Evolutionary conservation across 306 rosid species (phyloP).

Genomic region (Calophaca sinica): DNA sequence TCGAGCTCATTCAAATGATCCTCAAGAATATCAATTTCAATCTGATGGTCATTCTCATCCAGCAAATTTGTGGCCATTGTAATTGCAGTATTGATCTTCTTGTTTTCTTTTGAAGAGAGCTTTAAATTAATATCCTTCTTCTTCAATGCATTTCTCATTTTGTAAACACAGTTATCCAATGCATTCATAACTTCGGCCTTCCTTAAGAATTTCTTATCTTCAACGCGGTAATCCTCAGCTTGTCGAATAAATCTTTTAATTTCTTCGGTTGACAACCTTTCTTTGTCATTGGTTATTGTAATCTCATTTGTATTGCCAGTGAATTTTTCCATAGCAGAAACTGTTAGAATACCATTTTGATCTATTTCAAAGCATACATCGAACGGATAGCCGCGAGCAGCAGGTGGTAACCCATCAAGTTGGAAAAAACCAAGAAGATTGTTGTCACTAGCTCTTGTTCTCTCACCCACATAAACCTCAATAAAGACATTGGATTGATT

Average conservation of each 20-base stretch:
- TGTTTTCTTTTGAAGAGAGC: neutral
- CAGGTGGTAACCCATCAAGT: constrained; percentile 47
- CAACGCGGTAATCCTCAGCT: constrained; percentile 22
- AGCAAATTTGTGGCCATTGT: neutral
- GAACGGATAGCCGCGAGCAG: constrained; percentile 47
- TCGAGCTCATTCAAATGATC: too few species aligned
- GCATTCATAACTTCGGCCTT: too few species aligned
- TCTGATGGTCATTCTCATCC: neutral
- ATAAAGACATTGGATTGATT: constrained; percentile 36
- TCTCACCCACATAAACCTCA: constrained; percentile 58
- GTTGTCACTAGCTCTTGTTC: constrained; percentile 51
- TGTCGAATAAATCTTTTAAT: constrained; percentile 52
- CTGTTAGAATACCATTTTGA: constrained; percentile 55
- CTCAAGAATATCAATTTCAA: too few species aligned
- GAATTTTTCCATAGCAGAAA: constrained; percentile 50
- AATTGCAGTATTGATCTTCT: too few species aligned
- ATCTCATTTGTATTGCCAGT: constrained; percentile 42
- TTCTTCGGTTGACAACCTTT: constrained; percentile 47
- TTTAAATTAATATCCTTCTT: too few species aligned
- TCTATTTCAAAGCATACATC: constrained; percentile 55
- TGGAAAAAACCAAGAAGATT: constrained; percentile 51
- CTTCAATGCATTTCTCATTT: neutral
- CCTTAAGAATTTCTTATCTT: too few species aligned
- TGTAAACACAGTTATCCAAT: neutral
- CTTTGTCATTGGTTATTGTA: constrained; percentile 52